Conservation (phyloP, 345 rosid genomes). For the Eucalyptus lansdowneana region DNA sequence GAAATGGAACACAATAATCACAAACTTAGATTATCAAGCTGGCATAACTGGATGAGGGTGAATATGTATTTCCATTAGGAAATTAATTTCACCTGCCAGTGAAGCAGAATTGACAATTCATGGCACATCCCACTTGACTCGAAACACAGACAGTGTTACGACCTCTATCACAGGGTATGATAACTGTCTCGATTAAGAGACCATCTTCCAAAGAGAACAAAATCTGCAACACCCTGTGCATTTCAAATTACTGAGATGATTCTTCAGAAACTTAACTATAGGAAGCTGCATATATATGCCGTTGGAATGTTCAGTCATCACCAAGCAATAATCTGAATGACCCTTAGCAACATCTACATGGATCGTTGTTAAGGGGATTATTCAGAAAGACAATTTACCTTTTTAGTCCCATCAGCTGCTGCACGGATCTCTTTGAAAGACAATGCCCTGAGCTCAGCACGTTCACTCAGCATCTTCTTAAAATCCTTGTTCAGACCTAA, state of each 20-base stretch:
- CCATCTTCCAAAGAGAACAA: constrained; percentile 77
- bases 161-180: constrained; percentile 81
- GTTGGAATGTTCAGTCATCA: neutral
- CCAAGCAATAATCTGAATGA: neutral
- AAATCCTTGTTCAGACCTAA: constrained; percentile 83
- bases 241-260: constrained; percentile 52
- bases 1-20: neutral
- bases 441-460: constrained; percentile 56
- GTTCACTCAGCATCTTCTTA: constrained; percentile 57
- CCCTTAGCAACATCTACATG: neutral
- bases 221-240: constrained; percentile 88
- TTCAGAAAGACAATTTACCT: constrained; percentile 31
- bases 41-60: neutral
- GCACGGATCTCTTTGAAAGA: constrained; percentile 51
- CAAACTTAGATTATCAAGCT: neutral
- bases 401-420: constrained; percentile 81
- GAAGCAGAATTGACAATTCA: constrained; percentile 97
- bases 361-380: neutral
- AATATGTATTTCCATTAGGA: neutral
- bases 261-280: constrained; percentile 3
- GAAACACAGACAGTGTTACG: constrained; percentile 90
- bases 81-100: constrained; percentile 50
- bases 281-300: neutral
- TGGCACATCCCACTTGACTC: constrained; percentile 90
- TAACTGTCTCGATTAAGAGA: constrained; percentile 67